Percentiles rank a stretch among this genome's conserved stretches.
Conservation (phyloP, 2,329 filamentous ascomycete genomes). For the Hypoxylon sp. region DNA sequence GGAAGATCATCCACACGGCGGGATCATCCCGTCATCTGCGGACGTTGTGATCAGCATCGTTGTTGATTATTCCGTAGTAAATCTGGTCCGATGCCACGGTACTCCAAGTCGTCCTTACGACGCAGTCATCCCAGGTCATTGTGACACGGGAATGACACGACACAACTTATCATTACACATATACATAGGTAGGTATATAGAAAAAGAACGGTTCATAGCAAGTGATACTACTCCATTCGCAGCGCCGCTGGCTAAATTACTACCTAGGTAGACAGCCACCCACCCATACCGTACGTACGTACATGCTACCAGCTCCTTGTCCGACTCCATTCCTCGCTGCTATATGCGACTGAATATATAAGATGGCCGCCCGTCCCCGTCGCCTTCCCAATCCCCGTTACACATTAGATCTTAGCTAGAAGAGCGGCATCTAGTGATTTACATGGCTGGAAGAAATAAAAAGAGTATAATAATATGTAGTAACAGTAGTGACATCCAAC, state of each 20-base stretch:
- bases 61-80: slow-evolving; percentile 1
- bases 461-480: slow-evolving; percentile 18
- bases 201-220: not conserved
- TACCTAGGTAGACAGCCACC: not conserved
- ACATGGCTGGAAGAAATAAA: slow-evolving; percentile 5
- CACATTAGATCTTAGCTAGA: slow-evolving; percentile 31
- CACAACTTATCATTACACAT: not conserved
- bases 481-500: slow-evolving; percentile 1
- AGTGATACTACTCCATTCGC: not conserved
- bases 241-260: slow-evolving; percentile 14
- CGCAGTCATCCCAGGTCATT: not conserved
- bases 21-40: not conserved
- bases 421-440: slow-evolving; percentile 21
- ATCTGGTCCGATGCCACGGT: not conserved
- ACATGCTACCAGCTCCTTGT: slow-evolving; percentile 10
- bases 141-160: not conserved
- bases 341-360: slow-evolving; percentile 16
- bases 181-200: not conserved
- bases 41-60: slow-evolving; percentile 6
- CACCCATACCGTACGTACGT: slow-evolving; percentile 4
- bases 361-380: slow-evolving; percentile 7
- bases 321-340: slow-evolving; percentile 15
- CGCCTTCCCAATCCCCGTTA: slow-evolving; percentile 11
- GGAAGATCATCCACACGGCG: not conserved
- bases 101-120: not conserved